Evolutionary conservation across 2,329 filamentous ascomycete genomes (phyloP), one percentile per base, ranked within the genome.

Genomic region (Herpotrichia juniperi): DNA sequence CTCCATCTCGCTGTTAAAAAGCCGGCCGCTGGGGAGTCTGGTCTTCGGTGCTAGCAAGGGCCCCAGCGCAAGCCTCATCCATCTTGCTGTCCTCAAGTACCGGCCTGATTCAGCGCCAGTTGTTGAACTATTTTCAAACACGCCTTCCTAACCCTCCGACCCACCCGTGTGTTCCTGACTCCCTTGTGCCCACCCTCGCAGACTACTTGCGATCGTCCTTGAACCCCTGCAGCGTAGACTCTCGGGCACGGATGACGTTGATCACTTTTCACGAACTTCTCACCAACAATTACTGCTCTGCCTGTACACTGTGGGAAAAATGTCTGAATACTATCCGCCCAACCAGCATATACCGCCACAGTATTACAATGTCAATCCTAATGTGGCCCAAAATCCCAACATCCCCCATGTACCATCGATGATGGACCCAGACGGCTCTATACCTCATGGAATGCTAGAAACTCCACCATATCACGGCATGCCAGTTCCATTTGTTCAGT

Each of bases 311-410:
- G 25, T 40, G 37, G 42, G 44, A 64, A 59, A 56, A 55, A 74
- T 74, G 72, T 73, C 71, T 66, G 69, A 69, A 54, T 73, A 70
- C 58, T 74, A 74, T 55, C 62, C 58, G 34, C 58, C 62, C 39
- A 68, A 69, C 56, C 62, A 67, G 34, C 66, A 64, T 51, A 58
- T 68, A 25, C 65, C 69, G 44, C 66, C 68, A 24, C 69, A 71
- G 46, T 74, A 73, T 56, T 74, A 74, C 60, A 67, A 63, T 53
- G 51, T 62, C 53, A 64, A 73, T 53, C 61, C 66, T 37, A 68
- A 67, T 45, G 59, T 51, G 9, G 54, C 58, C 17, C 58, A 62
- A 9, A 64, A 60, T 50, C 48, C 62, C 43, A 64, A 59, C 45
- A 30, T 63, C 24, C 64, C 28, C 22, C 25, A 66, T 62, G 60